Percentiles rank a stretch among this genome's conserved stretches.
Evolutionary conservation across 2,329 filamentous ascomycete species (phyloP).

Genomic region (Penicillium sp.): DNA sequence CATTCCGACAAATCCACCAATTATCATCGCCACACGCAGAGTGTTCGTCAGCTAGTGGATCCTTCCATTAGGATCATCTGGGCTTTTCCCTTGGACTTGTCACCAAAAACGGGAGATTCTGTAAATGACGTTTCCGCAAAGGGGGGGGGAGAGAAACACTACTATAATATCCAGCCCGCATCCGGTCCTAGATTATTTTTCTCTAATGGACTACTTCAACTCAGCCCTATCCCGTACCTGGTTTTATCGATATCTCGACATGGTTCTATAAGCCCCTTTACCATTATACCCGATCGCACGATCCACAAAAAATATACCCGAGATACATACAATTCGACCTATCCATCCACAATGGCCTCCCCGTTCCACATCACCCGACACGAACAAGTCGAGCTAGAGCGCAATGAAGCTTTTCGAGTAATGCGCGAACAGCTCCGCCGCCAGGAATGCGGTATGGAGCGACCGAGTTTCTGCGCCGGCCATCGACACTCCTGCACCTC

Average conservation of each 20-base stretch:
- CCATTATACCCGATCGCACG: neutral
- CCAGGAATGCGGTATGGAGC: constrained; percentile 37
- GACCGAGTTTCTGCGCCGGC: constrained; percentile 40
- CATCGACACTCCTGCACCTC: constrained; percentile 35
- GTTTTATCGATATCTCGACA: constrained; percentile 3
- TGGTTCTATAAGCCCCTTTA: constrained; percentile 15
- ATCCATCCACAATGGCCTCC: constrained; percentile 21
- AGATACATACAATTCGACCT: neutral
- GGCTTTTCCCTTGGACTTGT: constrained; percentile 15
- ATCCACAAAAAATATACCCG: neutral
- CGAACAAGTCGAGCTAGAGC: constrained; percentile 33
- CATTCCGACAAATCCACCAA: constrained; percentile 13
- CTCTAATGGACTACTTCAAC: constrained; percentile 6
- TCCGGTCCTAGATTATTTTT: constrained; percentile 15
- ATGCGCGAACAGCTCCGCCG: constrained; percentile 38
- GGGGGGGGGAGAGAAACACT: constrained; percentile 10
- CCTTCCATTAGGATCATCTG: constrained; percentile 25
- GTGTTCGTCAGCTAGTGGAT: constrained; percentile 29
- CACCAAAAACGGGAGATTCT: constrained; percentile 11
- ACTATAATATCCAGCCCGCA: constrained; percentile 22
- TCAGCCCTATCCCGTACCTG: neutral
- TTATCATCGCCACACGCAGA: neutral
- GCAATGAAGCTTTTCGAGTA: constrained; percentile 37
- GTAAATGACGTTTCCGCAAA: constrained; percentile 29
- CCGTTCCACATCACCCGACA: constrained; percentile 38